These are phyloP conservation scores for Phytophthora fragariae DNA, from an alignment of 352 stramenopile species.

Conservation along the genomic window DNA sequence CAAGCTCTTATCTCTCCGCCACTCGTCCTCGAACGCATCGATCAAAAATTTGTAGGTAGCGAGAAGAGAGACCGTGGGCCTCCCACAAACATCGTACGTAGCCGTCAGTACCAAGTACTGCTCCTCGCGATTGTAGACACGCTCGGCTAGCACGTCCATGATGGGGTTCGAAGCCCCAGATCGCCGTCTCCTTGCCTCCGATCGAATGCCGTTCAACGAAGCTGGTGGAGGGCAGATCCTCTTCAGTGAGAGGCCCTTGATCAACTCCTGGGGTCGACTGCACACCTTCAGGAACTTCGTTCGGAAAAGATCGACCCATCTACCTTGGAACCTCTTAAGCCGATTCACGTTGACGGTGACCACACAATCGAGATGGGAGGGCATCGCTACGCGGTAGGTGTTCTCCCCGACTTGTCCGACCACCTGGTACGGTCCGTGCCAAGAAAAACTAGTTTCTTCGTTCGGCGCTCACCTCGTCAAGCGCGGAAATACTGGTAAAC, in stretches of 20 bases:
- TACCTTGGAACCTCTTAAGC: background rate
- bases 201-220: background rate
- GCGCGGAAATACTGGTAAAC: conserved; percentile 12
- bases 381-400: too few relatives aligned
- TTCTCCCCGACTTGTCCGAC: too few relatives aligned
- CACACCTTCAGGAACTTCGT: background rate
- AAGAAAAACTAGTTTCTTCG: conserved; percentile 17
- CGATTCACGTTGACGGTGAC: background rate
- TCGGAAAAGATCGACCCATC: background rate
- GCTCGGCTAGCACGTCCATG: too few relatives aligned
- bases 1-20: background rate
- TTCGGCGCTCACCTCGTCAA: background rate
- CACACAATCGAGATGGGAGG: background rate
- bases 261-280: too few relatives aligned
- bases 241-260: background rate
- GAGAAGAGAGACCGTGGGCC: background rate
- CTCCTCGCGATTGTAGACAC: too few relatives aligned
- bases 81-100: conserved; percentile 4
- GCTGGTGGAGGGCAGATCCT: background rate
- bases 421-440: conserved; percentile 8
- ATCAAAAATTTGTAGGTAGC: background rate
- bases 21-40: background rate
- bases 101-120: background rate
- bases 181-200: background rate
- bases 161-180: too few relatives aligned